phyloP scores from a whole-genome alignment of 768 basidiomycete species.

The Pleurotus tuber-regium region DNA sequence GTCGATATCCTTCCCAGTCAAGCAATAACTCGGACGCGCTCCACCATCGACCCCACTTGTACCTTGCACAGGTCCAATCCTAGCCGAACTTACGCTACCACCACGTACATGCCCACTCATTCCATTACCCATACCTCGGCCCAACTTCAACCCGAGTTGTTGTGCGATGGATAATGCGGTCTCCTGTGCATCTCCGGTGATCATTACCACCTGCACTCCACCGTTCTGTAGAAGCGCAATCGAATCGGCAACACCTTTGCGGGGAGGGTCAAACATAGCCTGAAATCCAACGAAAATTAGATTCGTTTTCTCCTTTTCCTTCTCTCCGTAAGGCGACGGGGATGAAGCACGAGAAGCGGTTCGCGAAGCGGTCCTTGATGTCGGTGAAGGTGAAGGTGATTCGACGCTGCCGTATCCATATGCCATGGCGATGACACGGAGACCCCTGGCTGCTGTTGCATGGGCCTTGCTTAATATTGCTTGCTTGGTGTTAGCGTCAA shows the following conservation, averaged over 20 bases:
- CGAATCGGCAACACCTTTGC: slow-evolving; percentile 90
- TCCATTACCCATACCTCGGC: too few species aligned
- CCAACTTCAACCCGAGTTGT: slow-evolving; percentile 78
- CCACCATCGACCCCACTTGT: slow-evolving; percentile 35
- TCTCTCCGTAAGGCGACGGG: slow-evolving; percentile 1
- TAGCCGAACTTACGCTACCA: slow-evolving; percentile 21
- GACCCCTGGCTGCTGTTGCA: slow-evolving; percentile 67
- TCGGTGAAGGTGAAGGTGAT: slow-evolving; percentile 12
- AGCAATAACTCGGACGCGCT: slow-evolving; percentile 39
- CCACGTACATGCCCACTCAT: slow-evolving; percentile 32
- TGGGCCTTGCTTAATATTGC: slow-evolving; percentile 73
- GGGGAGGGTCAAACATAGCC: slow-evolving; percentile 94
- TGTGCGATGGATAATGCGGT: slow-evolving; percentile 89
- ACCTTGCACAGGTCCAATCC: slow-evolving; percentile 18
- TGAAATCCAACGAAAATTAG: slow-evolving; percentile 91
- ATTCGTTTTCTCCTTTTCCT: slow-evolving; percentile 41
- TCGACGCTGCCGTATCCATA: slow-evolving; percentile 63
- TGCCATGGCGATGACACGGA: slow-evolving; percentile 91
- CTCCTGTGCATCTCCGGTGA: slow-evolving; percentile 91
- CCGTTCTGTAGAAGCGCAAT: slow-evolving; percentile 77
- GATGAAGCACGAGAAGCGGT: slow-evolving; percentile 22
- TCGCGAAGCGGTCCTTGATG: slow-evolving; percentile 24
- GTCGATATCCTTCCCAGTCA: slow-evolving; percentile 86
- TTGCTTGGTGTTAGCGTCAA: slow-evolving; percentile 67
- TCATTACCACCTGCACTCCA: slow-evolving; percentile 97